A percentile compares a stretch with the other conserved stretches of the same genome.
Evolutionary conservation across 176 grass and related monocot species (phyloP).

Genomic region (Paspalum notatum): DNA sequence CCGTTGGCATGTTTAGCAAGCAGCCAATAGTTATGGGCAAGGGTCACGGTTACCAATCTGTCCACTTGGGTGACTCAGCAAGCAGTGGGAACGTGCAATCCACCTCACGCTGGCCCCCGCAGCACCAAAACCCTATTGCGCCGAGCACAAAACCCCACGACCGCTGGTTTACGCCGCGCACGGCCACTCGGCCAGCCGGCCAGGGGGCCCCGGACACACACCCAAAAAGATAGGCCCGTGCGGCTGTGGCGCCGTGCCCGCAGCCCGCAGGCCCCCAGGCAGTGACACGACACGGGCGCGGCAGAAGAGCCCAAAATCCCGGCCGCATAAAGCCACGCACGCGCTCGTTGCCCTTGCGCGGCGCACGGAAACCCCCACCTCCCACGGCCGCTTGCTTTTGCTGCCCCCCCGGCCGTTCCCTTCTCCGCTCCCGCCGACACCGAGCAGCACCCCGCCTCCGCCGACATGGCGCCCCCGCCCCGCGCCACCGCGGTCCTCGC

Average conservation of each 20-base stretch:
- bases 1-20: too few species aligned
- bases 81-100: background rate
- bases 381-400: background rate
- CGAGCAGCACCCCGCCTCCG: conserved; percentile 19
- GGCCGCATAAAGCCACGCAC: conserved; percentile 31
- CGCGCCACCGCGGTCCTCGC: conserved; percentile 55
- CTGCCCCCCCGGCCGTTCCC: background rate
- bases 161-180: background rate
- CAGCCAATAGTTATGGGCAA: too few species aligned
- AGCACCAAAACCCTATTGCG: background rate
- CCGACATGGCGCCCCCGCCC: conserved; percentile 43
- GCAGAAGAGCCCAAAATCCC: background rate
- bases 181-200: background rate
- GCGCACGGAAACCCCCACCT: conserved; percentile 6
- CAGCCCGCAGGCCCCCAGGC: too few species aligned
- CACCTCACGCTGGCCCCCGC: background rate
- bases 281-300: too few species aligned
- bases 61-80: background rate
- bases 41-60: background rate
- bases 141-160: conserved; percentile 28
- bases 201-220: conserved; percentile 15
- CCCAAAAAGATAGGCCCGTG: conserved; percentile 36
- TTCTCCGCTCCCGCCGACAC: background rate
- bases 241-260: too few species aligned
- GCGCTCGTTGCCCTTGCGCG: background rate